Evolutionary conservation across 768 basidiomycete genomes (phyloP).

Genomic region (Tylopilus felleus): DNA sequence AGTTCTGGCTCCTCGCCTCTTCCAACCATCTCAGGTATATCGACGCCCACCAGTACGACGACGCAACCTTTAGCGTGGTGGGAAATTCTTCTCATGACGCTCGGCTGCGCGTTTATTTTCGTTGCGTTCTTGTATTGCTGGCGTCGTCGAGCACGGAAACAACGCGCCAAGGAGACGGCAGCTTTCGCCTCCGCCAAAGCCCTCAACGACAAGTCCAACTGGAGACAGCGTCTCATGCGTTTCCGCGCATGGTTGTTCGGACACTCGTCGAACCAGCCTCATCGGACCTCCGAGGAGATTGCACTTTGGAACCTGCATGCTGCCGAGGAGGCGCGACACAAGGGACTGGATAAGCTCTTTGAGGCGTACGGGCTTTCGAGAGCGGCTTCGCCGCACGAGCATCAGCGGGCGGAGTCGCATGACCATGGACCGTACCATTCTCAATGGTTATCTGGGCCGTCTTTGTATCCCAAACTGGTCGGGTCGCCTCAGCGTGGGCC

Average conservation of each 20-base stretch:
- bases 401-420: slow-evolving; percentile 20
- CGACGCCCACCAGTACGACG: slow-evolving; percentile 43
- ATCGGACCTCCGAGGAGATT: slow-evolving; percentile 42
- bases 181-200: slow-evolving; percentile 60
- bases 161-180: slow-evolving; percentile 63
- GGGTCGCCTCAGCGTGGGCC: slow-evolving; percentile 58
- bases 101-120: slow-evolving; percentile 79
- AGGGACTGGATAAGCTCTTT: slow-evolving; percentile 52
- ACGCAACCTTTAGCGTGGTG: slow-evolving; percentile 62
- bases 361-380: slow-evolving; percentile 46
- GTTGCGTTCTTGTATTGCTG: slow-evolving; percentile 62
- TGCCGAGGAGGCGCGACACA: slow-evolving; percentile 48
- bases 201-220: slow-evolving; percentile 44
- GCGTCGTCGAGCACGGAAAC: slow-evolving; percentile 66
- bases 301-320: slow-evolving; percentile 49
- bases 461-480: slow-evolving; percentile 68
- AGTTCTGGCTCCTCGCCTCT: slow-evolving; percentile 36
- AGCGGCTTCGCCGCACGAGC: slow-evolving; percentile 34
- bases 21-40: slow-evolving; percentile 56
- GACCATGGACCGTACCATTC: slow-evolving; percentile 25
- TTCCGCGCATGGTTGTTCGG: slow-evolving; percentile 62
- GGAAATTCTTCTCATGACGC: slow-evolving; percentile 80
- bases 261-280: slow-evolving; percentile 30
- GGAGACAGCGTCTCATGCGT: slow-evolving; percentile 55
- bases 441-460: slow-evolving; percentile 43